A percentile compares a stretch with the other conserved stretches of the same genome.
phyloP scores from a whole-genome alignment of 257 asterid species.

The Mentha longifolia region DNA sequence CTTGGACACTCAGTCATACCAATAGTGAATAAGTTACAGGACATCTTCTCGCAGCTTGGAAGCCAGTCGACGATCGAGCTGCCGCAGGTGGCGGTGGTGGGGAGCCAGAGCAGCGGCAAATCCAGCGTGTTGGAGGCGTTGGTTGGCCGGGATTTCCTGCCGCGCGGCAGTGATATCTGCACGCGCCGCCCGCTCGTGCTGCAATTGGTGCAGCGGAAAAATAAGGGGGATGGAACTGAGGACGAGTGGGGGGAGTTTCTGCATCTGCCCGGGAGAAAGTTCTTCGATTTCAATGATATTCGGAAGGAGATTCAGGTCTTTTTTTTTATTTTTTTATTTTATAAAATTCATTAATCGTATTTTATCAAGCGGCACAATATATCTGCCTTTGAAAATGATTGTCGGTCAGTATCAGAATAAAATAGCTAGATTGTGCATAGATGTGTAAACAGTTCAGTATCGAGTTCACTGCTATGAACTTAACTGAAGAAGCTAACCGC shows the following conservation, averaged over 20 bases:
- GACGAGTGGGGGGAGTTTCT: slow-evolving; percentile 98
- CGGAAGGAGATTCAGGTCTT: slow-evolving; percentile 88
- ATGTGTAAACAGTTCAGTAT: background rate
- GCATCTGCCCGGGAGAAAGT: slow-evolving; percentile 74
- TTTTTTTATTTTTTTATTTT: background rate
- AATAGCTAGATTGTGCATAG: slow-evolving; percentile 5
- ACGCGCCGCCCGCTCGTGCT: slow-evolving; percentile 97
- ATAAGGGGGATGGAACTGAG: slow-evolving; percentile 58
- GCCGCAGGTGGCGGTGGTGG: slow-evolving; percentile 98
- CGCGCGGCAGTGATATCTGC: slow-evolving; percentile 92
- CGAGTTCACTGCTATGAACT: slow-evolving; percentile 8
- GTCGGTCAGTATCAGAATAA: slow-evolving; percentile 5
- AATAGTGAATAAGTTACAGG: slow-evolving; percentile 87
- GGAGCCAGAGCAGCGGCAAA: slow-evolving; percentile 99
- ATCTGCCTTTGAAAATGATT: background rate
- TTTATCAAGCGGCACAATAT: slow-evolving; percentile 4
- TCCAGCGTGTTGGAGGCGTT: slow-evolving; percentile 96
- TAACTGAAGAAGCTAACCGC: slow-evolving; percentile 1
- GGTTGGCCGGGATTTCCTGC: slow-evolving; percentile 96
- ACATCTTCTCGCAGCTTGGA: slow-evolving; percentile 86
- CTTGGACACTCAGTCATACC: slow-evolving; percentile 88
- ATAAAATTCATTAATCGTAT: background rate
- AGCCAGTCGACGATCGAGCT: slow-evolving; percentile 88
- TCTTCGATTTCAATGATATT: slow-evolving; percentile 75
- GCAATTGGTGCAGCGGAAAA: slow-evolving; percentile 80